Base-by-base conservation (phyloP, 305 asterid genomes). In the Rubia balearica region DNA sequence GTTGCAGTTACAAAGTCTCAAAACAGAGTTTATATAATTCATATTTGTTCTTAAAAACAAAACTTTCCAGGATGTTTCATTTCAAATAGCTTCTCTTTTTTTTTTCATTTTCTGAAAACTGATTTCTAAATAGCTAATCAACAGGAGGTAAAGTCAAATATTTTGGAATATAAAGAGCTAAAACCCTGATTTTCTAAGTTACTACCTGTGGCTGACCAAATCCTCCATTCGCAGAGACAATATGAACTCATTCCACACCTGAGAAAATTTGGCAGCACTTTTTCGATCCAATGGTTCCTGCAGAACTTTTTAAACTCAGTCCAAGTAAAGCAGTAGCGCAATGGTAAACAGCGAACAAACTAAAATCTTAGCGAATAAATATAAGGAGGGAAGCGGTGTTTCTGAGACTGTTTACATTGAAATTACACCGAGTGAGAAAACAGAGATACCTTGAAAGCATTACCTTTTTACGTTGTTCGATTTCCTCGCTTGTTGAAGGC, bases 191-290 rank as follows among this genome's bases (percentile, higher is more conserved):
- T 71, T 67, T 70, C 66, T 59, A 55, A 55, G 70, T 74, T 78
- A 85, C 69, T 75, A 94, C 99, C 90, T 81, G 75, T 92, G 75
- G 90, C 75, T 95, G 76, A 95, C 90, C 80, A 92, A 82, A 79
- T 95, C 99, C 85, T 95, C 99, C 83, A 83, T 83, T 80, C 99
- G 87, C 85, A 95, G 67, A 43, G 99, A 95, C 76, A 86, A 77
- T 77, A 95, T 91, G 85, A 95, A 95, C 82, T 92, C 99, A 80
- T 95, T 95, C 99, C 99, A 95, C 90, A 92, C 86, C 84, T 92
- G 99, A 74, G 98, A 92, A 87, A 95, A 95, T 87, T 89, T 95
- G 2, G 98, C 97, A 36, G 90, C 88, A 78, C 87, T 92, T 78
- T 78, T 87, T 75, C 90, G 81, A 78, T 85, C 95, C 86, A 82